Base-by-base conservation (phyloP, 1,139 yeast genomes). In the Arxiozyma bovina region DNA sequence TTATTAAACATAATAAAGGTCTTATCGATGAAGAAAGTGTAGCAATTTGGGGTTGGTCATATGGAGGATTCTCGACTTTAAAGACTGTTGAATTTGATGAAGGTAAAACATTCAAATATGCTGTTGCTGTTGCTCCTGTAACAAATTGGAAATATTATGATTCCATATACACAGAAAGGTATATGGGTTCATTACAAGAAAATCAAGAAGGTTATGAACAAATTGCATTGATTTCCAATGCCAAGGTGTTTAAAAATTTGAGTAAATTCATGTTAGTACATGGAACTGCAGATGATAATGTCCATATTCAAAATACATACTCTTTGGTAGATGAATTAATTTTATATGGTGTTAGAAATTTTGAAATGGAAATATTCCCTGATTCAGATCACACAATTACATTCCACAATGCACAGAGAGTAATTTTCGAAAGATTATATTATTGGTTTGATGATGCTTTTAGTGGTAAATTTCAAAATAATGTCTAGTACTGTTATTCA, bases 31-130 rank as follows among this genome's bases (percentile, higher is more conserved):
- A 70, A 22, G 77, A 78, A 2, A 77, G 74, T 52, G 82, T 88
- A n/a, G 96, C 96, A 0, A 77, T 88, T 50, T 94, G 99, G 96
- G 96, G 96, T n/a, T 88, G 96, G 96, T 83, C 91, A 4, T 88
- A 87, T 64, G 96, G 96, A 51, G 96, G 95, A 0, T 88, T 82
- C 67, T 75, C 85, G 55, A 85, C 96, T 0, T 72, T 88, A 57
- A 87, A 87, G 70, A 83, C 91, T 0, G 71, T 87, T 40, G 96
- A 88, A 66, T 76, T 72, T 44, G 96, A 87, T 66, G 74, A 73
- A 1, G 94, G 94, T 5, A 67, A 77, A 15, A 77, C 79, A 1
- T 86, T 87, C 74, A 79, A 79, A 60, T 88, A 79, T 62, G 95
- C 95, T 17, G 82, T 87, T 80, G 88, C 96, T 0, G 96, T 88